Evolutionary conservation across 2,329 filamentous ascomycete genomes (phyloP).

Genomic region (Verticillium longisporum): DNA sequence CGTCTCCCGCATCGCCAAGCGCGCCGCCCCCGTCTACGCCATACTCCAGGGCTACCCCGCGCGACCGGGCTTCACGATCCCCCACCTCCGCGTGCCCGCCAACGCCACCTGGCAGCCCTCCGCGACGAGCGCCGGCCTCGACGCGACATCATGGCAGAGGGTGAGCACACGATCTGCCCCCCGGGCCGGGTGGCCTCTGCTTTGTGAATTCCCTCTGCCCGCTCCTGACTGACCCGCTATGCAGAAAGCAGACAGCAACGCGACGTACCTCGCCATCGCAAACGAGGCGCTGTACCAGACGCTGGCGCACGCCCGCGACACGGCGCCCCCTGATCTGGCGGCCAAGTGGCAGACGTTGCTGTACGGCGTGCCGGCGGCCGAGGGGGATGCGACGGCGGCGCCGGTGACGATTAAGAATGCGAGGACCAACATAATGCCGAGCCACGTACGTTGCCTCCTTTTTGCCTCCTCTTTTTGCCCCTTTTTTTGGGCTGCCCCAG

Average conservation of each 20-base stretch:
- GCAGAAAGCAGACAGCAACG: neutral
- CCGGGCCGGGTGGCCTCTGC: too few relatives aligned
- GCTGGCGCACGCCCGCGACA: neutral
- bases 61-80: neutral
- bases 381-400: neutral
- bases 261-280: neutral
- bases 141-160: neutral
- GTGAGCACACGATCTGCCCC: neutral
- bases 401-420: neutral
- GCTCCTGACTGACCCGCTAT: too few relatives aligned
- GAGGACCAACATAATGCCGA: neutral
- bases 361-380: neutral
- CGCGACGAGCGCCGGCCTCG: neutral
- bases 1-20: constrained; percentile 2
- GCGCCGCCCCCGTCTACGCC: neutral
- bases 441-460: neutral
- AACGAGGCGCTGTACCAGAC: neutral
- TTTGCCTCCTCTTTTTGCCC: too few relatives aligned
- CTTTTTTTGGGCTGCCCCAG: too few relatives aligned
- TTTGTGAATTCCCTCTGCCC: too few relatives aligned
- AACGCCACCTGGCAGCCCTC: neutral
- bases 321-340: neutral
- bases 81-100: neutral
- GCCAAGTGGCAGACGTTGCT: neutral
- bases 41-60: neutral